Conservation (phyloP, 2,329 filamentous ascomycete species). For the Pseudogymnoascus sp. region DNA sequence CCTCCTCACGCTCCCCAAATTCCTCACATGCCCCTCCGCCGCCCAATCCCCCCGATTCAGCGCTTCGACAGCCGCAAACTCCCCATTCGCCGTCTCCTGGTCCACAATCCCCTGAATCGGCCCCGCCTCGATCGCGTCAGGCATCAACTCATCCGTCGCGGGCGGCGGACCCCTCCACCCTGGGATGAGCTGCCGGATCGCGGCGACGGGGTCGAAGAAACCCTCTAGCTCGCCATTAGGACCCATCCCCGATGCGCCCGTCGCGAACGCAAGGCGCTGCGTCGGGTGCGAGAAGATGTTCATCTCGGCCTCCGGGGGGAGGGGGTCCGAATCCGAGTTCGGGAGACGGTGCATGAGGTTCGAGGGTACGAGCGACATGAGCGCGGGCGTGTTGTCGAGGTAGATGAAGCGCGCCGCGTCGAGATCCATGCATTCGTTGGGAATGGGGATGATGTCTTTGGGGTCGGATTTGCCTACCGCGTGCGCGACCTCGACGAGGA, state of each 20-base stretch:
- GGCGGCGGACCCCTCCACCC: neutral
- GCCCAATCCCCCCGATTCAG: slow-evolving; percentile 12
- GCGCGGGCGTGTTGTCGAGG: slow-evolving; percentile 26
- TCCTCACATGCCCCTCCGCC: slow-evolving; percentile 18
- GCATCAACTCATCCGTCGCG: neutral
- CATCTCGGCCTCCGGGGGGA: slow-evolving; percentile 24
- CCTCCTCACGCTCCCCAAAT: neutral
- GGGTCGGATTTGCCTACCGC: slow-evolving; percentile 19
- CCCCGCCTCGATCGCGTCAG: neutral
- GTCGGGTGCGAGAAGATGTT: slow-evolving; percentile 26
- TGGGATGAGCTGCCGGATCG: slow-evolving; percentile 21
- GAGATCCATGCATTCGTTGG: slow-evolving; percentile 19
- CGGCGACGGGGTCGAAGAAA: slow-evolving; percentile 23
- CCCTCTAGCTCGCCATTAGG: slow-evolving; percentile 9
- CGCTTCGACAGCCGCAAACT: slow-evolving; percentile 1
- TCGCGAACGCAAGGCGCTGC: slow-evolving; percentile 17
- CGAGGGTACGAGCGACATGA: slow-evolving; percentile 27
- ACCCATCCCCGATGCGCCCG: neutral
- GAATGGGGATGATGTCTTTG: neutral
- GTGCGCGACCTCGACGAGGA: slow-evolving; percentile 58
- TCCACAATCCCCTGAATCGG: neutral
- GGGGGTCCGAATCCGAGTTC: slow-evolving; percentile 29
- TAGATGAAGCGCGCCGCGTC: slow-evolving; percentile 28
- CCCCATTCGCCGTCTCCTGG: neutral
- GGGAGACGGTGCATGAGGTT: slow-evolving; percentile 25